These are phyloP conservation scores for Graphilbum fragrans DNA, from an alignment of 2,329 filamentous ascomycete genomes.

Conservation along the genomic window DNA sequence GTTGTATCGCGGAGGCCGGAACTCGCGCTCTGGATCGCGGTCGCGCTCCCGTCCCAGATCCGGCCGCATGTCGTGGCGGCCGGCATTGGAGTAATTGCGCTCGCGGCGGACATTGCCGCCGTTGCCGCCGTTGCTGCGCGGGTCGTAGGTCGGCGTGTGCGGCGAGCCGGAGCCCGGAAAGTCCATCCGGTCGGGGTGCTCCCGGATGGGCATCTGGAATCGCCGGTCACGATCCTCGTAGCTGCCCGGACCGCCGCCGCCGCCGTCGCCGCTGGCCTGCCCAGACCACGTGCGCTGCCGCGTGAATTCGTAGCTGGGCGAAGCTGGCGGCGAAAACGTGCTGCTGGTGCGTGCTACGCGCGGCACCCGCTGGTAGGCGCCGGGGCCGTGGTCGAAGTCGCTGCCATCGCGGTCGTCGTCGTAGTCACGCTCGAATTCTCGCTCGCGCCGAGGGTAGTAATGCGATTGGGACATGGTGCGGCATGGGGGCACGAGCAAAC, in stretches of 20 bases:
- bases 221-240: slow-evolving; percentile 6
- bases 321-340: slow-evolving; percentile 6
- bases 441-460: slow-evolving; percentile 2
- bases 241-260: slow-evolving; percentile 4
- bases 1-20: neutral
- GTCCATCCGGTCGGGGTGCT: neutral
- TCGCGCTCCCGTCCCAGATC: slow-evolving; percentile 10
- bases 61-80: neutral
- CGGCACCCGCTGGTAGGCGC: slow-evolving; percentile 6
- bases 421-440: slow-evolving; percentile 17
- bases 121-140: slow-evolving; percentile 1
- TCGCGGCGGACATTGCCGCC: slow-evolving; percentile 1
- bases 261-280: neutral
- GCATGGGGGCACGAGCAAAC: too few relatives aligned
- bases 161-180: slow-evolving; percentile 6
- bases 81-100: neutral
- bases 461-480: neutral
- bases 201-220: neutral
- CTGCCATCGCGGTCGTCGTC: neutral
- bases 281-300: slow-evolving; percentile 5
- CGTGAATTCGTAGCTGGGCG: slow-evolving; percentile 7
- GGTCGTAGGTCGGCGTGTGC: slow-evolving; percentile 3
- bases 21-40: neutral
- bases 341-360: slow-evolving; percentile 5
- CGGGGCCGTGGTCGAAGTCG: slow-evolving; percentile 2